Percentiles rank a stretch among this genome's conserved stretches.
Conservation (phyloP, 106 monocot genomes). For the Dendrobium chrysotoxum region DNA sequence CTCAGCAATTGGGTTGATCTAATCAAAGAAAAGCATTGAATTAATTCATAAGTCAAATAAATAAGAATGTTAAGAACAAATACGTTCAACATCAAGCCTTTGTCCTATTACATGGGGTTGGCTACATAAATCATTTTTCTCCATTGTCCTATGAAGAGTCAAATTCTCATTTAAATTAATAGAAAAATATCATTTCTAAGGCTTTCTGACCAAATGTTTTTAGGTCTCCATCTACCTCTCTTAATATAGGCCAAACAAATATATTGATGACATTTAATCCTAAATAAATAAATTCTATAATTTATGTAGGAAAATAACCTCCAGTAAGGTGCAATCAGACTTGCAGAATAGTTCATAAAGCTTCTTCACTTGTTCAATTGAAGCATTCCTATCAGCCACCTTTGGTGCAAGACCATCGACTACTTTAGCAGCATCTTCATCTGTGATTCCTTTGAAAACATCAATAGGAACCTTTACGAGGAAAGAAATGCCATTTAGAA, state of each 20-base stretch:
- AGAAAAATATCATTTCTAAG: too few relatives aligned
- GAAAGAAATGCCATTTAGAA: slow-evolving; percentile 11
- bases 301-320: slow-evolving; percentile 31
- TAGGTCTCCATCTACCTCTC: too few relatives aligned
- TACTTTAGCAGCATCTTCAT: slow-evolving; percentile 96
- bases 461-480: slow-evolving; percentile 73
- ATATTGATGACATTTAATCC: neutral
- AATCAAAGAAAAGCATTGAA: slow-evolving; percentile 1
- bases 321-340: slow-evolving; percentile 81
- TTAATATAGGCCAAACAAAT: neutral
- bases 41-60: neutral
- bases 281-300: neutral
- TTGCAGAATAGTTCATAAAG: slow-evolving; percentile 86
- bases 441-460: slow-evolving; percentile 96
- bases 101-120: too few relatives aligned
- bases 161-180: too few relatives aligned
- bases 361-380: slow-evolving; percentile 95
- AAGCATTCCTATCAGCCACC: slow-evolving; percentile 70
- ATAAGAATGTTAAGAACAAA: neutral
- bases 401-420: slow-evolving; percentile 86
- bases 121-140: too few relatives aligned
- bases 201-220: too few relatives aligned
- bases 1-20: slow-evolving; percentile 98
- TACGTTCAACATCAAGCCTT: too few relatives aligned
- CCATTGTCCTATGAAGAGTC: too few relatives aligned